Base-by-base conservation (phyloP, 116 monocot species). In the Cymodocea nodosa region DNA sequence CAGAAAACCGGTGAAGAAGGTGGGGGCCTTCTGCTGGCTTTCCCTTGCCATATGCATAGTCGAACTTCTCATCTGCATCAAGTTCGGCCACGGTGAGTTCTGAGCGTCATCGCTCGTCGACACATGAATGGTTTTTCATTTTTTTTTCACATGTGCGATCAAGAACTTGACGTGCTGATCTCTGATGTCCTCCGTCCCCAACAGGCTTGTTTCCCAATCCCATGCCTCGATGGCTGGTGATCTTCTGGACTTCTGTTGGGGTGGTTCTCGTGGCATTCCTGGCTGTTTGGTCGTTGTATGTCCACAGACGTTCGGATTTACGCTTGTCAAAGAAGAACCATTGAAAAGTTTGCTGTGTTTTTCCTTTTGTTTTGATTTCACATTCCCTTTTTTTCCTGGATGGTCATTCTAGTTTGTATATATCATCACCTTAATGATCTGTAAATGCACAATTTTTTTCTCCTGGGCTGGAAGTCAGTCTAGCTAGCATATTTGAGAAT, bases 11-110 rank as follows among this genome's bases (percentile, higher is more conserved):
- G 85, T 81, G 72, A 97, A 97, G 74, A 97, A 97, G 76, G 80
- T 97, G 15, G 97, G 97, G 51, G 78, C 90, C 22, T 87, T 97
- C 77, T 97, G 97, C 64, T 97, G 97, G 97, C 87, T 97, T 72
- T 85, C 97, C 24, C 69, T 97, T 13, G 97, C 97, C 3, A 91
- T 97, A 59, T 97, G 91, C 82, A 97, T 97, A 50, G 85, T 97
- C 16, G 97, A 97, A 76, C 97, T 97, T 64, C 75, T 97, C 11
- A 88, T 91, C 2, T 97, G 97, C 55, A 85, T 90, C 35, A 97
- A 97, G 60, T 91, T 97, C 70, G 85, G 97, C 23, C 83, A 83
- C 55, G 97, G 97, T 97, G 54, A 76, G 74, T 71, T 44, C 44
- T 44, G 44, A 44, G 12, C 12, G 1, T 51, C 36, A 15, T 34